Base-by-base conservation (phyloP, 768 basidiomycete species). In the Neoboletus subvelutipes region DNA sequence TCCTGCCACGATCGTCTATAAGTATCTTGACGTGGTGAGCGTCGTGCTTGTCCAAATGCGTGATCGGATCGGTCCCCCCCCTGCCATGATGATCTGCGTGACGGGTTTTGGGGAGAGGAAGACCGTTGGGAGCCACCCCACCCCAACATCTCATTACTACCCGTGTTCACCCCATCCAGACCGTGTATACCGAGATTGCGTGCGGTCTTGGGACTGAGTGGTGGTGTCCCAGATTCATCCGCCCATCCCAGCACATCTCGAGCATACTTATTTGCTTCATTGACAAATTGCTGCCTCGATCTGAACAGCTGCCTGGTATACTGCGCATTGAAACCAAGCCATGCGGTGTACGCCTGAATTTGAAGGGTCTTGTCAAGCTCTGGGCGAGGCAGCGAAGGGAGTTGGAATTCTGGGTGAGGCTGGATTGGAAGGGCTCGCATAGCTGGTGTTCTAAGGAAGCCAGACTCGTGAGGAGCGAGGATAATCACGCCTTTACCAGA, bases 401-500 rank as follows among this genome's bases (percentile, higher is more conserved):
- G 52, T 36, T 69, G 64, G 41, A 71, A 50, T 57, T 58, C 62
- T 20, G 60, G 62, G 50, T 59, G 70, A 33, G 45, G 72, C 42
- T 56, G 77, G 50, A 87, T 70, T 2, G 75, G 75, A 34, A 84
- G 71, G 4, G 68, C 60, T 20, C 61, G 59, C 62, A 84, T 76
- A 2, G 72, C 76, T 7, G 71, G 71, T 10, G 64, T 67, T 18
- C 57, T 58, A 8, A 86, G 69, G 74, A 87, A 86, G 46, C 68
- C 72, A 22, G 68, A 54, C 60, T 88, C 87, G 34, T 71, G 73
- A 7, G 76, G 76, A 39, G 80, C 76, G 49, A 87, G 77, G 40
- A 88, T 71, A 43, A 88, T 62, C 51, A 84, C 75, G 3, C 86
- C 85, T 39, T 76, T 77, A 0, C 89, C 87, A 6, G 79, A 74